phyloP scores from a whole-genome alignment of 352 stramenopile genomes.

The Pythium periplocum region DNA sequence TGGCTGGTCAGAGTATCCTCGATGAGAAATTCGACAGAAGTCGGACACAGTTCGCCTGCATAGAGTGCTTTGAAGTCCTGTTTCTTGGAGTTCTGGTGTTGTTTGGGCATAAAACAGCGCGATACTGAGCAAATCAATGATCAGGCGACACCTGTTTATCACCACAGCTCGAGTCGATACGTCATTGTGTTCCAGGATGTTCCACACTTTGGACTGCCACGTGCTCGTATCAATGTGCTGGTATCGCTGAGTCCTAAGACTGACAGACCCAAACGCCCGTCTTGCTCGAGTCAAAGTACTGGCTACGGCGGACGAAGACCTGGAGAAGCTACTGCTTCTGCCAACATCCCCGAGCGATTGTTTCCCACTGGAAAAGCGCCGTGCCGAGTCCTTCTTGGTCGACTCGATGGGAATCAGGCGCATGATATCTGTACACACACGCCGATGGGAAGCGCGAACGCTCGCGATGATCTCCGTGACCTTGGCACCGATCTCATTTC shows the following conservation, averaged over 20 bases:
- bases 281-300: conserved; percentile 22
- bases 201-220: conserved; percentile 33
- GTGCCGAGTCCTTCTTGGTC: not conserved
- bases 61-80: conserved; percentile 27
- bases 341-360: conserved; percentile 6
- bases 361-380: not conserved
- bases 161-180: conserved; percentile 15
- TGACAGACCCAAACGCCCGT: conserved; percentile 17
- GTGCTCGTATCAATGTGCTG: conserved; percentile 20
- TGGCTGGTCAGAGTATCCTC: conserved; percentile 16
- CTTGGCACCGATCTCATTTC: conserved; percentile 28
- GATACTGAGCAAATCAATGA: conserved; percentile 35
- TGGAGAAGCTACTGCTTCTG: conserved; percentile 8
- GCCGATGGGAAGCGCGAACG: conserved; percentile 33
- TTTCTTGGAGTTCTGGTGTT: conserved; percentile 42
- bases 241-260: conserved; percentile 15
- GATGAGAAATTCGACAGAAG: conserved; percentile 22
- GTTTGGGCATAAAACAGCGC: conserved; percentile 51
- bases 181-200: conserved; percentile 44
- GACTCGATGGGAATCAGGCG: conserved; percentile 8
- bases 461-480: conserved; percentile 24
- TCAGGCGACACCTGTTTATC: conserved; percentile 29
- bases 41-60: conserved; percentile 32
- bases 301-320: conserved; percentile 1
- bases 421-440: conserved; percentile 28